These are phyloP conservation scores for Gossypium thurberi DNA, from an alignment of 345 rosid genomes.

Conservation along the genomic window DNA sequence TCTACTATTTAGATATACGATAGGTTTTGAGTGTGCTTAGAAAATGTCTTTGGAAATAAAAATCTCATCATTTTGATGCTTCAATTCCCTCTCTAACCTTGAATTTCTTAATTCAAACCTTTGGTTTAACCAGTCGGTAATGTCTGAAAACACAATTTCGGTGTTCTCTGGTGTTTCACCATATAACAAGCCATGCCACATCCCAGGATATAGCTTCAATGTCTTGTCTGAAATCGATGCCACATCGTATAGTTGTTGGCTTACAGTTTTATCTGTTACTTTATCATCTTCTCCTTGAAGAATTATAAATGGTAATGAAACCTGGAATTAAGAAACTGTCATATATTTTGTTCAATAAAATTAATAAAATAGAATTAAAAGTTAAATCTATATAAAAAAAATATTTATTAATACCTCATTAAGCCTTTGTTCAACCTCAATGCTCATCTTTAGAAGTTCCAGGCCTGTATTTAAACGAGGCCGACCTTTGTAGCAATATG, in stretches of 20 bases:
- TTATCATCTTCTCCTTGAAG: slow-evolving; percentile 82
- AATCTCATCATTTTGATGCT: slow-evolving; percentile 4
- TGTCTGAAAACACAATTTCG: slow-evolving; percentile 56
- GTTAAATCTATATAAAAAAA: too few relatives aligned
- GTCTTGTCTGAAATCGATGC: slow-evolving; percentile 75
- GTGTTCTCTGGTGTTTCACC: slow-evolving; percentile 59
- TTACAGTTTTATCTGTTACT: slow-evolving; percentile 51
- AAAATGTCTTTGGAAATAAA: background rate
- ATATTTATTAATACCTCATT: slow-evolving; percentile 30
- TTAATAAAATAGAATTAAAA: too few relatives aligned
- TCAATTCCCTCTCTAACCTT: slow-evolving; percentile 22
- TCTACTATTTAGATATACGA: too few relatives aligned
- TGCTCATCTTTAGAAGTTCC: slow-evolving; percentile 43
- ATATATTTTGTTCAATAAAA: background rate
- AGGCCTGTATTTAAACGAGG: slow-evolving; percentile 67
- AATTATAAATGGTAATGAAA: slow-evolving; percentile 60
- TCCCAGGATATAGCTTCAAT: slow-evolving; percentile 54
- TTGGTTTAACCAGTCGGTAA: slow-evolving; percentile 52
- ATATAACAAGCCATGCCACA: slow-evolving; percentile 92
- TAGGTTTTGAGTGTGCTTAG: too few relatives aligned
- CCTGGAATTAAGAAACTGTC: slow-evolving; percentile 21
- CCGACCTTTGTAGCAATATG: slow-evolving; percentile 71
- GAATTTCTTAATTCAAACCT: slow-evolving; percentile 21
- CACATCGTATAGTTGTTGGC: slow-evolving; percentile 22
- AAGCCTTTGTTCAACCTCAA: slow-evolving; percentile 58